These are phyloP conservation scores for Trichoderma afroharzianum DNA, from an alignment of 2,329 filamentous ascomycete species.

Conservation along the genomic window DNA sequence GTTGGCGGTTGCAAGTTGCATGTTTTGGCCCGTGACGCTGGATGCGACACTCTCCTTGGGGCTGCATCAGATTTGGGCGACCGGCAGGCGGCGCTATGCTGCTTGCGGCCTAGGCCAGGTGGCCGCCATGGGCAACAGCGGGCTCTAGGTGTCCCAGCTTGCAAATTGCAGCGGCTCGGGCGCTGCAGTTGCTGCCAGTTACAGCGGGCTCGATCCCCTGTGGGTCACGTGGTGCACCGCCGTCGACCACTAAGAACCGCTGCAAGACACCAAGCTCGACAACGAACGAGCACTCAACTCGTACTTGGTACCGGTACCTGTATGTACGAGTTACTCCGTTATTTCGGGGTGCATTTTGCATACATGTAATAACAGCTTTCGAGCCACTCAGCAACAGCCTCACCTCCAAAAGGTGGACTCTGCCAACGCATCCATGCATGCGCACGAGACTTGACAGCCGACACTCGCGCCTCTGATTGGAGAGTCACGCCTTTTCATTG, in stretches of 20 bases:
- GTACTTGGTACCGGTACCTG: background rate
- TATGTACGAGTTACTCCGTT: background rate
- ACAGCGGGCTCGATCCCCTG: constrained; percentile 2
- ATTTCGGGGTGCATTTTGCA: background rate
- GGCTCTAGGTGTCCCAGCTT: background rate
- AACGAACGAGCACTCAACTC: no score
- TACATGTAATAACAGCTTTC: background rate
- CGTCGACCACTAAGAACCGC: background rate
- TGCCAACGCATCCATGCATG: constrained; percentile 15
- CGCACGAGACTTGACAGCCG: constrained; percentile 3
- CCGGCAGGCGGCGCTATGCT: constrained; percentile 6
- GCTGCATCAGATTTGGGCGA: constrained; percentile 14
- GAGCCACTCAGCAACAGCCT: background rate
- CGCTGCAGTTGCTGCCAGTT: background rate
- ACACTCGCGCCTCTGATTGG: background rate
- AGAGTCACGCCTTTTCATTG: no score
- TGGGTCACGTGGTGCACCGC: constrained; percentile 1
- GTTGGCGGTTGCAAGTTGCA: constrained; percentile 19
- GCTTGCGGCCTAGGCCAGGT: constrained; percentile 19
- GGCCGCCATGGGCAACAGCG: constrained; percentile 33
- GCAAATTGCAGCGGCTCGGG: background rate
- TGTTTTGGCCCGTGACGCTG: constrained; percentile 30
- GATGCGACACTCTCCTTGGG: constrained; percentile 22
- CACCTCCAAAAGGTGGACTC: background rate
- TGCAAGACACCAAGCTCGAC: background rate